Percentiles rank a stretch among this genome's conserved stretches.
phyloP scores from a whole-genome alignment of 164 flowering plant genomes.

The Vitis vinifera region ASM3070453v1 NC_081822.1:9405001-9405500 shows the following conservation, averaged over 20 bases:
- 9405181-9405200: not conserved
- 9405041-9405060: not conserved
- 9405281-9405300: not conserved
- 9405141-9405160: not conserved
- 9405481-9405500: too few relatives aligned
- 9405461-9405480: conserved; percentile 1
- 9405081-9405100: not conserved
- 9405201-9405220: not conserved
- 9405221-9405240: not conserved
- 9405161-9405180: not conserved
- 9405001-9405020: not conserved
- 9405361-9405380: not conserved
- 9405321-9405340: not conserved
- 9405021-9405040: not conserved
- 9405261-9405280: too few relatives aligned
- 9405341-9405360: not conserved
- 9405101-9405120: conserved; percentile 4
- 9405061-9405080: not conserved
- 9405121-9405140: conserved; percentile 2
- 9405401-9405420: not conserved
- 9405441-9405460: conserved; percentile 1
- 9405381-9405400: not conserved
- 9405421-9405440: conserved; percentile 5
- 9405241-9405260: too few relatives aligned
- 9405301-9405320: not conserved